Evolutionary conservation across 2,329 filamentous ascomycete genomes (phyloP).

Genomic region (Cordyceps tenuipes): DNA sequence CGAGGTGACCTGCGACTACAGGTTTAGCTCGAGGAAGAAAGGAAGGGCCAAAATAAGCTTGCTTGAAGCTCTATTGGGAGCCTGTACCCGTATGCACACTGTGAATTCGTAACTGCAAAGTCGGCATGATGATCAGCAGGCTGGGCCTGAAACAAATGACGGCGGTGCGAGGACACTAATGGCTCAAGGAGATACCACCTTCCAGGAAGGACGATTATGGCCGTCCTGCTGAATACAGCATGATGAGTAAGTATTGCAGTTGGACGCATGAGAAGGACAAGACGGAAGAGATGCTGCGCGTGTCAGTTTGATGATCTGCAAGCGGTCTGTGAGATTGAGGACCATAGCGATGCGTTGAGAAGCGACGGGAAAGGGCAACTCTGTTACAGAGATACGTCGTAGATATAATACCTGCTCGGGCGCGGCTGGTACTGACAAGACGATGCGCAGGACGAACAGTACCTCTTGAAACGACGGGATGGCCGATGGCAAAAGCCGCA

Average conservation of each 20-base stretch:
- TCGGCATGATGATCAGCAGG: neutral
- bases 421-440: too few species aligned
- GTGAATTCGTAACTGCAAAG: too few species aligned
- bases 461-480: neutral
- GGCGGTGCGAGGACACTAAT: neutral
- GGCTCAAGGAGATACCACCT: neutral
- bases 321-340: neutral
- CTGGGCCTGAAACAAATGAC: neutral
- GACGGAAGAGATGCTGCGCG: too few species aligned
- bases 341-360: too few species aligned
- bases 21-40: neutral
- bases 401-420: too few species aligned
- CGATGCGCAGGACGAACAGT: too few species aligned
- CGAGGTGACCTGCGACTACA: neutral
- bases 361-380: neutral
- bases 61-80: neutral
- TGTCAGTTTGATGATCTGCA: neutral
- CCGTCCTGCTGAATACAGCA: neutral
- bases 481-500: neutral
- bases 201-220: neutral
- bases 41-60: neutral
- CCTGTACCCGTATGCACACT: neutral
- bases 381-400: too few species aligned
- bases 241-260: constrained; percentile 1
- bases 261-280: neutral